Evolutionary conservation across 805 yeast genomes (phyloP).

Genomic region (Ogataea wickerhamii): DNA sequence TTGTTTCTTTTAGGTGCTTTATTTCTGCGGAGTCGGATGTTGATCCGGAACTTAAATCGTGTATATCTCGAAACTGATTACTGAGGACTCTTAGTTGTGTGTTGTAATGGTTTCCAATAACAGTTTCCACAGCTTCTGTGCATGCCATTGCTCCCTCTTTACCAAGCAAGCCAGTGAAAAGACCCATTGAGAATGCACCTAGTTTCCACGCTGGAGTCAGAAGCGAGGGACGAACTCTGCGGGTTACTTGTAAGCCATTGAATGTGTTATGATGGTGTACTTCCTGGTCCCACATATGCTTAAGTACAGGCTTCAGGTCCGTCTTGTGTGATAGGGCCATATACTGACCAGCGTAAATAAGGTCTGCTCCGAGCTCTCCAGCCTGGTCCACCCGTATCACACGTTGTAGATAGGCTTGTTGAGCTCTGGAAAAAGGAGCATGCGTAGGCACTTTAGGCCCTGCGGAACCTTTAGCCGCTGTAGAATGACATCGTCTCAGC

Average conservation of each 20-base stretch:
- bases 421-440: constrained; percentile 41
- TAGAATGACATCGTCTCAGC: constrained; percentile 19
- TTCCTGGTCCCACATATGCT: constrained; percentile 99
- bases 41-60: constrained; percentile 28
- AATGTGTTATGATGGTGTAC: constrained; percentile 86
- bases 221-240: constrained; percentile 86
- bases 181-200: constrained; percentile 86
- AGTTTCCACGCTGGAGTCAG: constrained; percentile 90
- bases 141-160: constrained; percentile 99
- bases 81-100: constrained; percentile 76
- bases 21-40: constrained; percentile 51
- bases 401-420: constrained; percentile 66
- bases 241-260: constrained; percentile 66
- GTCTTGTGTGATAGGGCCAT: constrained; percentile 69
- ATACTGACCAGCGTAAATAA: constrained; percentile 89
- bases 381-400: constrained; percentile 94
- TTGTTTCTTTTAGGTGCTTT: constrained; percentile 51
- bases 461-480: constrained; percentile 9
- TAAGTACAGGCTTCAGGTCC: constrained; percentile 69
- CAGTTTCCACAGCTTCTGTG: constrained; percentile 98
- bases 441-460: constrained; percentile 25
- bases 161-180: constrained; percentile 78
- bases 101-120: constrained; percentile 94
- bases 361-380: constrained; percentile 94
- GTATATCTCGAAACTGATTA: constrained; percentile 55